Evolutionary conservation across 768 basidiomycete species (phyloP), one percentile per base, ranked within the genome.

Genomic region (Agaricus sinodeliciosus): DNA sequence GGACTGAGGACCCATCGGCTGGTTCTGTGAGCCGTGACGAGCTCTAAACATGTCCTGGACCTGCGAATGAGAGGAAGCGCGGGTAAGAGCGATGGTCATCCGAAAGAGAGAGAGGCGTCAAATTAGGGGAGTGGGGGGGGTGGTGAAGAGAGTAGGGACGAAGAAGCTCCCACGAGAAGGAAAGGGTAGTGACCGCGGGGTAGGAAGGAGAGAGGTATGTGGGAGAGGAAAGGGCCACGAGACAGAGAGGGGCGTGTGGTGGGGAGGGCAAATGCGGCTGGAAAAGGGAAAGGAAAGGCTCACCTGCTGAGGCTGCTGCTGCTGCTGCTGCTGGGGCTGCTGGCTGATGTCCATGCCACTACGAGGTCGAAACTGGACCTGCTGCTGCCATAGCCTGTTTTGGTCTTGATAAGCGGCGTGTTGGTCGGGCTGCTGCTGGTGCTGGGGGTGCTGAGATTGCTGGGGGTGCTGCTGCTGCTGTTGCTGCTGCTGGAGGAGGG

Each of bases 341-440:
- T 66, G 51, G 22, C 66, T 63, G 56, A 77, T 66, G 60, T 75
- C 76, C 43, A 67, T 66, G 42, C 69, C 63, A 57, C 67, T 72
- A 47, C 72, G 72, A 4, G 67, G 62, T 31, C 77, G 72, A 58
- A 75, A 76, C 56, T 72, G 72, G 63, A 76, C 74, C 63, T 78
- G 75, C 65, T 80, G 76, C 65, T 77, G 77, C 84, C 82, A 85
- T 60, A 79, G 69, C 55, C 75, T 77, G 56, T 58, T 58, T 26
- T 78, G 75, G 63, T 84, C 82, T 63, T 74, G 57, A 66, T 76
- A 77, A 58, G 67, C 67, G 61, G 74, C 65, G 60, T 71, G 70
- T 41, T 69, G 62, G 63, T 65, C 67, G 47, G 67, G 62, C 57
- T 74, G 73, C 48, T 75, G 77, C 31, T 71, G 75, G 49, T 72